phyloP scores from a whole-genome alignment of 164 flowering plant species.

The Magnolia sinica region DNA sequence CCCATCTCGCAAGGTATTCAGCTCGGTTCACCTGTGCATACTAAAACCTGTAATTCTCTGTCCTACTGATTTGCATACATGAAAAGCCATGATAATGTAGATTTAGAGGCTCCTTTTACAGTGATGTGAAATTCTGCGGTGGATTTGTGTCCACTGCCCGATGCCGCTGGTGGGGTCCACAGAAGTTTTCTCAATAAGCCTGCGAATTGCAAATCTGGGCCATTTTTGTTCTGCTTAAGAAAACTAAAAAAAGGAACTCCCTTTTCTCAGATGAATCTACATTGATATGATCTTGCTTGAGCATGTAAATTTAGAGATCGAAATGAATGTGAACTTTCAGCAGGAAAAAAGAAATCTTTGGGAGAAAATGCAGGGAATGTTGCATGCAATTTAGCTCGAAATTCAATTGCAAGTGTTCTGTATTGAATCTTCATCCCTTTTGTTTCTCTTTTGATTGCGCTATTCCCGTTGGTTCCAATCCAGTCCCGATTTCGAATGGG shows the following conservation, averaged over 20 bases:
- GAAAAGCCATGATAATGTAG: conserved; percentile 32
- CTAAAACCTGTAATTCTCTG: conserved; percentile 24
- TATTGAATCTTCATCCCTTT: too few relatives aligned
- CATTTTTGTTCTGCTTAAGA: conserved; percentile 13
- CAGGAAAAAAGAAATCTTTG: not conserved
- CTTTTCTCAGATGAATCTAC: not conserved
- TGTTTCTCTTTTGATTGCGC: too few relatives aligned
- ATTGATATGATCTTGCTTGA: not conserved
- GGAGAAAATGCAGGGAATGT: not conserved
- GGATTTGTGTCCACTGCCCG: conserved; percentile 11
- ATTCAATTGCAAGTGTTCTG: not conserved
- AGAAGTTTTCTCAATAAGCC: conserved; percentile 20
- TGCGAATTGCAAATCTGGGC: conserved; percentile 11
- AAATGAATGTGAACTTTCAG: not conserved
- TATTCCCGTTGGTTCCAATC: too few relatives aligned
- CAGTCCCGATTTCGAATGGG: not conserved
- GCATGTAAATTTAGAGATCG: not conserved
- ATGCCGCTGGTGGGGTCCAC: conserved; percentile 8
- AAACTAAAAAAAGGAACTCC: not conserved
- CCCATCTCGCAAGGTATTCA: conserved; percentile 19
- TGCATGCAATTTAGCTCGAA: not conserved
- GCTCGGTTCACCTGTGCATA: conserved; percentile 29
- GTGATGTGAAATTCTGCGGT: not conserved
- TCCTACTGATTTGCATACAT: conserved; percentile 29
- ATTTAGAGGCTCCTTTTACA: conserved; percentile 12